A percentile compares a stretch with the other conserved stretches of the same genome.
These are phyloP conservation scores for Backusella morwellensis DNA, from an alignment of 192 early-diverging fungal species.

Conservation along the genomic window DNA sequence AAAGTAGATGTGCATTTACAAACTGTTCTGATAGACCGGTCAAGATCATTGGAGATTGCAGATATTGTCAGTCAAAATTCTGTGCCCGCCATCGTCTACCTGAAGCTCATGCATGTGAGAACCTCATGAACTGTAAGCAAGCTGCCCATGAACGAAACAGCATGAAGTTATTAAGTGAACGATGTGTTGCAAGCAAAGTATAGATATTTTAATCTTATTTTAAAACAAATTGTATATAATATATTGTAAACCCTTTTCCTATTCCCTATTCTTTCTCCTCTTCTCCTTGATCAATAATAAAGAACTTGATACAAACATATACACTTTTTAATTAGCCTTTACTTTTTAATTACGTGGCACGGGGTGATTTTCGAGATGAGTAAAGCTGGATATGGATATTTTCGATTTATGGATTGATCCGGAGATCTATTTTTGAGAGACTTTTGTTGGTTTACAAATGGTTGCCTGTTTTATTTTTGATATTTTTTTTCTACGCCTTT, in stretches of 20 bases:
- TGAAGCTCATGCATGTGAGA: conserved; percentile 69
- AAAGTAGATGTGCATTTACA: conserved; percentile 40
- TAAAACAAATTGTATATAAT: neutral
- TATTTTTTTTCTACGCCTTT: neutral
- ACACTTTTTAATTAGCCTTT: neutral
- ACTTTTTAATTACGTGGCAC: neutral
- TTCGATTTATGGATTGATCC: neutral
- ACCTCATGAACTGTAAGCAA: conserved; percentile 59
- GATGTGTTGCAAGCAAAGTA: conserved; percentile 71
- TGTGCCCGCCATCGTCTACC: conserved; percentile 72
- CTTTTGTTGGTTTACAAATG: neutral
- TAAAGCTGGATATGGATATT: neutral
- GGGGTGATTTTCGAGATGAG: neutral
- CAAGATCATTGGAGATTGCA: conserved; percentile 73
- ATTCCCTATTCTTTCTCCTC: neutral
- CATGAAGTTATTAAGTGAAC: conserved; percentile 61
- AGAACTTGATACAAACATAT: neutral
- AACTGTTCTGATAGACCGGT: conserved; percentile 52
- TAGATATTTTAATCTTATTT: conserved; percentile 20
- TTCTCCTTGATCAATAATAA: neutral
- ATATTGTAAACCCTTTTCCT: neutral
- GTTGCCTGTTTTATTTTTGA: neutral
- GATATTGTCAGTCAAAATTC: conserved; percentile 57
- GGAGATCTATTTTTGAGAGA: neutral
- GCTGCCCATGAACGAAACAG: conserved; percentile 56